Conservation (phyloP, 2,329 filamentous ascomycete genomes). For the Beauveria bassiana region DNA sequence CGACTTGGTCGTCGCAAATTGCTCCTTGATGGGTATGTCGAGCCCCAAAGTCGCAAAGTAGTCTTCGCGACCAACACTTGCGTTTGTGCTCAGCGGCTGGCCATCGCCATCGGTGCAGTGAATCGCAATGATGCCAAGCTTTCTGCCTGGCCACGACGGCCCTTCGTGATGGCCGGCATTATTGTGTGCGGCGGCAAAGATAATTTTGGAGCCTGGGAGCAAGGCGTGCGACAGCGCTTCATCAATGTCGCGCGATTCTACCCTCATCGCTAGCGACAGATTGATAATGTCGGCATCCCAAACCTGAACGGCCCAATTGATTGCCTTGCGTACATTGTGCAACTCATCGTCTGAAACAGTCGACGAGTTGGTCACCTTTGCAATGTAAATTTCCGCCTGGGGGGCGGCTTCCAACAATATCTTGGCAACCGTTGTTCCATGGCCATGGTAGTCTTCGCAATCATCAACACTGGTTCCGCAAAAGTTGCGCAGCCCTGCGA, state of each 20-base stretch:
- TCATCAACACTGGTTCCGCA: background rate
- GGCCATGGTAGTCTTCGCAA: background rate
- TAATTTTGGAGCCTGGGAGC: background rate
- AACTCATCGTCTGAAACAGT: background rate
- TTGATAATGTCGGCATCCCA: background rate
- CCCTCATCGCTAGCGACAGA: background rate
- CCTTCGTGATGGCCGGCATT: background rate
- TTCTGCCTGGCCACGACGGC: background rate
- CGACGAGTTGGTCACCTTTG: background rate
- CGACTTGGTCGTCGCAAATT: too few relatives aligned
- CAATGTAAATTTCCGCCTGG: background rate
- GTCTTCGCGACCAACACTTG: background rate
- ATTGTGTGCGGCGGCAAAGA: background rate
- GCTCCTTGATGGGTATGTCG: background rate
- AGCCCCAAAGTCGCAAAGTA: background rate
- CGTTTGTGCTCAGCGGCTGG: background rate
- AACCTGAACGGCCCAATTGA: background rate
- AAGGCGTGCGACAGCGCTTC: background rate
- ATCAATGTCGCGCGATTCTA: background rate
- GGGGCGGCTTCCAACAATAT: background rate
- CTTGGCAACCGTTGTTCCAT: background rate
- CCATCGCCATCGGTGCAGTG: background rate
- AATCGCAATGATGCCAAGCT: background rate
- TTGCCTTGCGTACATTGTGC: background rate
- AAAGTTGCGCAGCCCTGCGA: background rate